Conservation (phyloP, 2,329 filamentous ascomycete species). For the Alternaria gansuensis region DNA sequence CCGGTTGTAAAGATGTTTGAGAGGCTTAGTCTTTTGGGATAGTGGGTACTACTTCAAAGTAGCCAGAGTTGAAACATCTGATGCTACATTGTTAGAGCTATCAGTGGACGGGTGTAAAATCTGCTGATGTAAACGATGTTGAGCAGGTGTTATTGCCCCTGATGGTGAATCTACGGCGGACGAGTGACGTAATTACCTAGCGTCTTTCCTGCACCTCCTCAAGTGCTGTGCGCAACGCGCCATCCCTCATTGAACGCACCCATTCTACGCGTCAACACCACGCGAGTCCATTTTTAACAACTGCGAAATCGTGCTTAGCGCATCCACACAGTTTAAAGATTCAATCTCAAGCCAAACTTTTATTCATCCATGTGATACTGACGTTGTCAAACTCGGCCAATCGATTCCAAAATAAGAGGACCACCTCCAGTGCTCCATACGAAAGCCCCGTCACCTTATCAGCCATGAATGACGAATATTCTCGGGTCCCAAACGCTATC, state of each 20-base stretch:
- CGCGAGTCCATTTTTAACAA: background rate
- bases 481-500: too few species aligned
- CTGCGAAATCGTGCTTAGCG: background rate
- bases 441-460: background rate
- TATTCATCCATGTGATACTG: background rate
- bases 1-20: conserved; percentile 64
- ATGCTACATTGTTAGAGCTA: background rate
- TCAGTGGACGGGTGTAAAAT: background rate
- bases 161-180: background rate
- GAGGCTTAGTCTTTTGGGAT: conserved; percentile 51
- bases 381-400: background rate
- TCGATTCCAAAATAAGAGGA: background rate
- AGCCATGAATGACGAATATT: background rate
- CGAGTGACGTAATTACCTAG: background rate
- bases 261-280: background rate
- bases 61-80: background rate
- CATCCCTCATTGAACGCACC: background rate
- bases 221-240: background rate
- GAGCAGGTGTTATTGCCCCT: background rate
- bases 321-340: background rate
- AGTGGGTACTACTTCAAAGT: background rate
- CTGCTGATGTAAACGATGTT: background rate
- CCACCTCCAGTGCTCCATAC: background rate
- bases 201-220: background rate
- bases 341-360: background rate